Evolutionary conservation across 805 yeast species (phyloP).

Genomic region (Candida berthetii): DNA sequence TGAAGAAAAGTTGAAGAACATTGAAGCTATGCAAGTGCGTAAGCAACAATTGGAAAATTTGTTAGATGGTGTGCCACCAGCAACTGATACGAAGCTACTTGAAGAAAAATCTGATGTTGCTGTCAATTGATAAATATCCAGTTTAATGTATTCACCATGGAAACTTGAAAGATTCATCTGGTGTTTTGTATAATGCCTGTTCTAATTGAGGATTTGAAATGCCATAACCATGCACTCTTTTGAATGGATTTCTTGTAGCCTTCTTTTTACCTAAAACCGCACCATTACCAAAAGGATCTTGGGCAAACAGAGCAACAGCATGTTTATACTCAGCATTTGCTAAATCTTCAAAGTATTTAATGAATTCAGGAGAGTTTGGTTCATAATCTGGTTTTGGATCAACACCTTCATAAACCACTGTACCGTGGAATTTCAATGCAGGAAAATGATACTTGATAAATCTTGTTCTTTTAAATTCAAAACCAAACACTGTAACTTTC

Average conservation of each 20-base stretch:
- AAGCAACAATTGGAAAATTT: conserved; percentile 46
- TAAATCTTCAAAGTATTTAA: conserved; percentile 41
- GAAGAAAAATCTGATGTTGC: not conserved
- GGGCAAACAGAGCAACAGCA: conserved; percentile 47
- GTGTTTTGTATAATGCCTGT: conserved; percentile 5
- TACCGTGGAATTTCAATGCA: conserved; percentile 30
- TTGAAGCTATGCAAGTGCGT: conserved; percentile 53
- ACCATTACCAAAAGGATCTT: conserved; percentile 54
- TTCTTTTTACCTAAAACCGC: conserved; percentile 42
- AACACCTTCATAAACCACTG: conserved; percentile 47
- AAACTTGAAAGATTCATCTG: not conserved
- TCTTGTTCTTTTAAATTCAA: conserved; percentile 63
- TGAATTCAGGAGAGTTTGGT: conserved; percentile 15
- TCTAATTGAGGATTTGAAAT: conserved; percentile 8
- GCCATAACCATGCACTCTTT: conserved; percentile 32
- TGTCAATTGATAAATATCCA: not conserved
- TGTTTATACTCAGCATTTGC: conserved; percentile 38
- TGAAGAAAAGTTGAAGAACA: conserved; percentile 51
- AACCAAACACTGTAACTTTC: conserved; percentile 56
- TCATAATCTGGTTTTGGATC: conserved; percentile 42
- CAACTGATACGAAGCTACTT: not conserved
- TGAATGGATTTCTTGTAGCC: conserved; percentile 49
- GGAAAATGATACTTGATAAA: conserved; percentile 48
- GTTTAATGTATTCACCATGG: conserved; percentile 8
- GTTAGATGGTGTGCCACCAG: conserved; percentile 13